Evolutionary conservation across 768 basidiomycete genomes (phyloP).

Genomic region (Mrakia hoshinonis): DNA sequence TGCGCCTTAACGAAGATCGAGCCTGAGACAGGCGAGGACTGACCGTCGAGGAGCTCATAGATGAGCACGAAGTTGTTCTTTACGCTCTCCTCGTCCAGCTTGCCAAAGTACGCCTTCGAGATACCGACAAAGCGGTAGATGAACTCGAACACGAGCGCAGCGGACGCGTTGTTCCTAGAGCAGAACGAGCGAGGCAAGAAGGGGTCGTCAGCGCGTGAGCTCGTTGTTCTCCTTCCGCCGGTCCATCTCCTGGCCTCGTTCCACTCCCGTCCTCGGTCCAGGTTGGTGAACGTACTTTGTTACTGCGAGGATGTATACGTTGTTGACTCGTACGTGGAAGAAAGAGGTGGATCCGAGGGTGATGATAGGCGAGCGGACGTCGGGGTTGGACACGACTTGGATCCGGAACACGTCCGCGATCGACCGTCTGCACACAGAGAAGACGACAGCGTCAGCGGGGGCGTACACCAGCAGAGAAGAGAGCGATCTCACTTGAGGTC

Average conservation of each 20-base stretch:
- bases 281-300: constrained; percentile 62
- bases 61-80: constrained; percentile 99
- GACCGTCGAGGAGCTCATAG: constrained; percentile 95
- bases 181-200: background rate
- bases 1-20: no score
- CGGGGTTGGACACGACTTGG: constrained; percentile 95
- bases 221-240: background rate
- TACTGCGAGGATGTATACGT: constrained; percentile 88
- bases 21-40: constrained; percentile 32
- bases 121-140: constrained; percentile 94
- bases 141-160: constrained; percentile 95
- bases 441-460: background rate
- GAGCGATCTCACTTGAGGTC: constrained; percentile 74
- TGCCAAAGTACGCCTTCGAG: constrained; percentile 91
- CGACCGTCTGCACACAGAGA: constrained; percentile 56
- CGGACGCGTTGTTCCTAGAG: constrained; percentile 84
- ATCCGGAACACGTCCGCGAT: constrained; percentile 98
- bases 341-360: constrained; percentile 97
- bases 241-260: background rate
- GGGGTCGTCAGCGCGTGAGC: background rate
- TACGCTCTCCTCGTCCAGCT: constrained; percentile 92
- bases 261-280: background rate
- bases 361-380: constrained; percentile 92
- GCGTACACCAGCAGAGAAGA: no score
- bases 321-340: constrained; percentile 94